phyloP scores from a whole-genome alignment of 345 rosid genomes.

The Fremontodendron californicum region DNA sequence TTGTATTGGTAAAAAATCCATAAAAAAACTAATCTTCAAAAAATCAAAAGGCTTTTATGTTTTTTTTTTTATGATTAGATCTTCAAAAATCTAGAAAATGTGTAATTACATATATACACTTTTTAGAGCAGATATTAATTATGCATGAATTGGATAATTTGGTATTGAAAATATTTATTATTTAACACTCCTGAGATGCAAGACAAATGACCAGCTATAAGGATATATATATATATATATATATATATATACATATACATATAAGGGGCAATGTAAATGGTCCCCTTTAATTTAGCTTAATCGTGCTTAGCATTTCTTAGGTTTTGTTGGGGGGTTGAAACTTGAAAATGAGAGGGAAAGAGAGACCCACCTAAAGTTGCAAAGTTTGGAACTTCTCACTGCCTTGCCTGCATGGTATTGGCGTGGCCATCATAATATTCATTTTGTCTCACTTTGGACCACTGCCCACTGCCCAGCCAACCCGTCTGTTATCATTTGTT shows the following conservation, averaged over 20 bases:
- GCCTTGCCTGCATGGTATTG: constrained; percentile 37
- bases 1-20: too few species aligned
- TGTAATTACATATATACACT: too few species aligned
- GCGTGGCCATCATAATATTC: constrained; percentile 42
- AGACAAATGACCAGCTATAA: too few species aligned
- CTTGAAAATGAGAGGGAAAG: neutral
- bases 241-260: neutral
- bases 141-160: too few species aligned
- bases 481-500: constrained; percentile 12
- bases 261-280: neutral
- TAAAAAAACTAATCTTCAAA: too few species aligned
- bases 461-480: constrained; percentile 15
- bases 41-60: neutral
- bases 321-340: too few species aligned
- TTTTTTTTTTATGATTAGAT: neutral
- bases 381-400: constrained; percentile 20
- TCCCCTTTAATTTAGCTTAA: neutral
- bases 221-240: too few species aligned
- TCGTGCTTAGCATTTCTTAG: neutral
- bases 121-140: too few species aligned
- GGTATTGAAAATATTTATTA: too few species aligned
- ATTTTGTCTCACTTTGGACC: constrained; percentile 43
- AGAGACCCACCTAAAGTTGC: neutral
- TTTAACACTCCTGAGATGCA: too few species aligned
- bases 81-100: too few species aligned